Evolutionary conservation across 345 rosid species (phyloP), one percentile per base, ranked within the genome.

Genomic region (Eucalyptus regnans): DNA sequence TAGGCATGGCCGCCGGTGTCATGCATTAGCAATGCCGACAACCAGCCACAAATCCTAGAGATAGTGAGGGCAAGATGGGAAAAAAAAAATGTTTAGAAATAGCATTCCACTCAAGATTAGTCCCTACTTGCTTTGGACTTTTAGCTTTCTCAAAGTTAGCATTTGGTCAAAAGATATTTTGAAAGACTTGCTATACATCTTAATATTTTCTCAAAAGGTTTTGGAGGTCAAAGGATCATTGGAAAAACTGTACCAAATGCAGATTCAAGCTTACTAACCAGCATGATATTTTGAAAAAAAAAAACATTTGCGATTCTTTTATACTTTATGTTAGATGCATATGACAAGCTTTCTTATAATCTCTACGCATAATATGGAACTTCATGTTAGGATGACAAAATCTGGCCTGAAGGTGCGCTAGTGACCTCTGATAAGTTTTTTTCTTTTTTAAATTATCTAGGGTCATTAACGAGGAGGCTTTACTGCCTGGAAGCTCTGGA

Each of bases 1-100:
- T 56, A 56, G 62, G 27, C 3, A 0, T 52, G 29, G 29, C 62
- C 6, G 4, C 13, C 0, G 3, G 29, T 5, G 13, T 9, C 62
- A 56, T 1, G 2, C 58, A 52, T 52, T 52, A 9, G 58, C 1
- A 52, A 4, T 23, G 29, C 25, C 1, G 27, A 23, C 62, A 23
- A 56, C 5, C 29, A 25, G 12, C 62, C 12, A 22, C 29, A 56
- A 56, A 56, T 25, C 29, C 12, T 56, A 56, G 29, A 56, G 9
- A 3, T 56, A 56, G 29, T 56, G 12, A 56, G 29, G 62, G 62
- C 62, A 56, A 56, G 29, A 56, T 56, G 29, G 29, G 9, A 23
- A 56, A 2, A 56, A 56, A 17, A 23, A 2, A n/a, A n/a, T n/a
- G 1, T 56, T 29, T 56, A 56, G 5, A 56, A 56, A 56, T 56